Conservation (phyloP, 2,329 filamentous ascomycete species). For the Phialocephala subalpina region DNA sequence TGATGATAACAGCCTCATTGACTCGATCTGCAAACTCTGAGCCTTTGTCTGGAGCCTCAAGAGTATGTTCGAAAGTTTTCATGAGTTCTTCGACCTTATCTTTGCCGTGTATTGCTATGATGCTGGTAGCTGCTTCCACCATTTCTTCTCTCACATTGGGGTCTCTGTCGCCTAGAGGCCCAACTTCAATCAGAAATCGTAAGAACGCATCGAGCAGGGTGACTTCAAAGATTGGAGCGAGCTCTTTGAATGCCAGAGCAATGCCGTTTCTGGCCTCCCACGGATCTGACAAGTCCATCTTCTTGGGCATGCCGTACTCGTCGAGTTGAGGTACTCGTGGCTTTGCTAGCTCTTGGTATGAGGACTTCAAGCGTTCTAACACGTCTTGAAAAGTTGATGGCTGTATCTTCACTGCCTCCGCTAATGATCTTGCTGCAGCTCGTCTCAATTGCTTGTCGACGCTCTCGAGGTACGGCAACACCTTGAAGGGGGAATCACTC, state of each 20-base stretch:
- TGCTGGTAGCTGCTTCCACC: constrained; percentile 85
- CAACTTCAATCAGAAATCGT: constrained; percentile 83
- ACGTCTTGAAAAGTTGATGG: constrained; percentile 67
- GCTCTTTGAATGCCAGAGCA: constrained; percentile 84
- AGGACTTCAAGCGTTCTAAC: constrained; percentile 70
- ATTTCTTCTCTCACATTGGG: constrained; percentile 83
- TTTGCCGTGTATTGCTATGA: constrained; percentile 84
- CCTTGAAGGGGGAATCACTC: constrained; percentile 68
- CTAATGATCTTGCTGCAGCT: constrained; percentile 82
- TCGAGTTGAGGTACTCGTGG: constrained; percentile 85
- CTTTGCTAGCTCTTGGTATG: constrained; percentile 82
- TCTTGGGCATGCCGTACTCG: constrained; percentile 93
- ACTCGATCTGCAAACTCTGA: constrained; percentile 86
- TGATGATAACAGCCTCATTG: constrained; percentile 96
- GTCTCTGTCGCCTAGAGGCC: constrained; percentile 86
- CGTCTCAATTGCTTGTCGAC: constrained; percentile 83
- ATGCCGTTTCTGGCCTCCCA: constrained; percentile 94
- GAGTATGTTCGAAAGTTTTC: constrained; percentile 86
- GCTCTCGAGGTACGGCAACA: constrained; percentile 81
- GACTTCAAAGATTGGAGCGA: constrained; percentile 74
- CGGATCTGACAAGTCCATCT: constrained; percentile 84
- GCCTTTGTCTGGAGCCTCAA: constrained; percentile 86
- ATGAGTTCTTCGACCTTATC: constrained; percentile 87
- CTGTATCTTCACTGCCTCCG: constrained; percentile 73
- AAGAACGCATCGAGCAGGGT: constrained; percentile 80